Base-by-base conservation (phyloP, 1,139 yeast genomes). In the Candida tetrigidarum region DNA sequence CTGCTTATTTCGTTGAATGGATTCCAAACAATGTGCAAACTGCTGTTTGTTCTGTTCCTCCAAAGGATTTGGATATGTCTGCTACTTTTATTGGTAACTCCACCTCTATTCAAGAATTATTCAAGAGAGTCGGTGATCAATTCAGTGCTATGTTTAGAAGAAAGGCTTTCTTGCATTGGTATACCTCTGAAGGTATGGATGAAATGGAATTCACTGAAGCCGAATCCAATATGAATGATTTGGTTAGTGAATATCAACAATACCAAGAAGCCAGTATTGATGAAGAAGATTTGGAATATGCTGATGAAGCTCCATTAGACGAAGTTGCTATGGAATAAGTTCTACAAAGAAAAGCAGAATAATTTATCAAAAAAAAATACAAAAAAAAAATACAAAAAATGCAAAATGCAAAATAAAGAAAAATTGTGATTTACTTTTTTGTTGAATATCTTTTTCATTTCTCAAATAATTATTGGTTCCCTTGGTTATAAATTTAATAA, bases 1-100 rank as follows among this genome's bases (percentile, higher is more conserved):
- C 91, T 18, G 81, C 84, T 47, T 83, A 85, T 66, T 89, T 89
- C 62, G 97, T 91, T 48, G 97, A 91, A 68, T 91, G 97, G 97
- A 91, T 91, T 71, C 97, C 97, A 63, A 90, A 90, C 70, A 91
- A 91, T 65, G 96, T 91, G 53, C 97, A 91, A 74, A 87, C 96
- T 33, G 93, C 96, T 47, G 90, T 90, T 49, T 89, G 96, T 71
- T 84, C 93, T 15, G 93, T 89, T 52, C 88, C 97, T 37, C 96
- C 97, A 59, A 82, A 80, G 69, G 95, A 79, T 58, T 76, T 85
- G 60, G 92, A 86, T 61, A 87, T 88, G 90, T 76, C 96, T 48
- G 97, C 96, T 42, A 90, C 97, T 14, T 88, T 90, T 62, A 84
- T 90, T 57, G 96, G 96, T 63, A 90, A 90, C 75, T 86, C 96